Conservation (phyloP, 164 flowering plant species). For the Paratinospora sagittata region DNA sequence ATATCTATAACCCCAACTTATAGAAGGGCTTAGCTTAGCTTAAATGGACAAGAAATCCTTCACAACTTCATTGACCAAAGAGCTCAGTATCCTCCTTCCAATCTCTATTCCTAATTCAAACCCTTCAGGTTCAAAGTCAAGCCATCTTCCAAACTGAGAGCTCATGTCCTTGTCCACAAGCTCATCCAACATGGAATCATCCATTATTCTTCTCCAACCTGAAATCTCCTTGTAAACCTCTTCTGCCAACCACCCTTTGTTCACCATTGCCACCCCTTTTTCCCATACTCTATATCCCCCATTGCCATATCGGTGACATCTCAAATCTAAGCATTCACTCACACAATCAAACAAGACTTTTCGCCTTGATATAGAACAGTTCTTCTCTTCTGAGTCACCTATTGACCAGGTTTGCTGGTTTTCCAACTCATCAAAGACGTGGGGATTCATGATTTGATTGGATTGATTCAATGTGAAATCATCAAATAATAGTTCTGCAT, state of each 20-base stretch:
- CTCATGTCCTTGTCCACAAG: slow-evolving; percentile 94
- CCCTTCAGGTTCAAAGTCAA: slow-evolving; percentile 59
- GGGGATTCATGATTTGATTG: slow-evolving; percentile 44
- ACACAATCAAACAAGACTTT: slow-evolving; percentile 66
- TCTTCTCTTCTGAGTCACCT: slow-evolving; percentile 16
- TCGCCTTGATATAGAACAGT: slow-evolving; percentile 25
- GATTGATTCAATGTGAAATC: slow-evolving; percentile 52
- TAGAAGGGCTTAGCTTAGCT: too few species aligned
- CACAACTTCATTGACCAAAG: slow-evolving; percentile 67
- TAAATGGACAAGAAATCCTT: slow-evolving; percentile 39
- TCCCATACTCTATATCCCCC: slow-evolving; percentile 58
- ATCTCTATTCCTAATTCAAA: slow-evolving; percentile 53
- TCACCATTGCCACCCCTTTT: slow-evolving; percentile 47
- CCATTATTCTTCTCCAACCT: slow-evolving; percentile 49
- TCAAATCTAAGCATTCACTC: slow-evolving; percentile 58
- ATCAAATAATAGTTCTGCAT: slow-evolving; percentile 47
- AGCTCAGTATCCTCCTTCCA: slow-evolving; percentile 42
- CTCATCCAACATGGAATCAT: slow-evolving; percentile 79
- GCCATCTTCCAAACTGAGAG: slow-evolving; percentile 62
- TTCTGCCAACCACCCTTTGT: slow-evolving; percentile 56
- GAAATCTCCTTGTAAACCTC: slow-evolving; percentile 68
- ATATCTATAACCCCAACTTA: not conserved
- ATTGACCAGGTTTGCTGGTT: slow-evolving; percentile 23
- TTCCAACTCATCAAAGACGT: slow-evolving; percentile 64
- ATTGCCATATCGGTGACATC: slow-evolving; percentile 41